Evolutionary conservation across 75 land plant genomes (phyloP).

Genomic region (Sequoiadendron giganteum): DNA sequence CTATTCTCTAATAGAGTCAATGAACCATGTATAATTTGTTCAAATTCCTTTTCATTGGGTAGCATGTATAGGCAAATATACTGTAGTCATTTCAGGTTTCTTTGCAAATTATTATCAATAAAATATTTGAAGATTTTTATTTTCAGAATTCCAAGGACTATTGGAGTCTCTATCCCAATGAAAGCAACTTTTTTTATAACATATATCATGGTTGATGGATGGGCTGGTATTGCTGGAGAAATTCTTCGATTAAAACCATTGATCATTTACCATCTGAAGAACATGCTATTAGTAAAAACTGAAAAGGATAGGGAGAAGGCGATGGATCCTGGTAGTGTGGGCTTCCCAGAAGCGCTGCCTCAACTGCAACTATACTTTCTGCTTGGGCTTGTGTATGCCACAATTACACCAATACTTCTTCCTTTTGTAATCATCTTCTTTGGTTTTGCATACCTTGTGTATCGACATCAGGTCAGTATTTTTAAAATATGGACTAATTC

Average conservation of each 20-base stretch:
- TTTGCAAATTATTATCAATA: background rate
- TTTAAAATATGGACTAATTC: background rate
- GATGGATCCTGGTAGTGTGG: slow-evolving; percentile 60
- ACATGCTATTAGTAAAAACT: slow-evolving; percentile 67
- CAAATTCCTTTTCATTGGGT: background rate
- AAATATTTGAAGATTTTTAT: background rate
- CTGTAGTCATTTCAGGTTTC: background rate
- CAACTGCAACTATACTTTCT: slow-evolving; percentile 59
- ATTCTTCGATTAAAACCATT: slow-evolving; percentile 56
- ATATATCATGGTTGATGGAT: slow-evolving; percentile 78
- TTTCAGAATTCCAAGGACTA: slow-evolving; percentile 50
- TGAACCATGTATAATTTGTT: background rate
- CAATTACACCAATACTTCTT: slow-evolving; percentile 57
- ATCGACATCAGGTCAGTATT: slow-evolving; percentile 58
- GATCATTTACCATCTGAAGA: slow-evolving; percentile 59
- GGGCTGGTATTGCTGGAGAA: slow-evolving; percentile 71
- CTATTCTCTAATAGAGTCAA: background rate
- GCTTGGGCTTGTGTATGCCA: slow-evolving; percentile 63
- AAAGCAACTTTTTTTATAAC: slow-evolving; percentile 77
- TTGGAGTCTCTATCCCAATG: slow-evolving; percentile 53
- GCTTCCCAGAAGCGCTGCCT: slow-evolving; percentile 43
- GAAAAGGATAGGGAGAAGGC: slow-evolving; percentile 68
- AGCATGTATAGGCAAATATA: background rate
- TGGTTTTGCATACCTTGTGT: slow-evolving; percentile 61
- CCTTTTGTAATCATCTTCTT: slow-evolving; percentile 64